Base-by-base conservation (phyloP, 2,329 filamentous ascomycete species). In the Aspergillus versicolor region DNA sequence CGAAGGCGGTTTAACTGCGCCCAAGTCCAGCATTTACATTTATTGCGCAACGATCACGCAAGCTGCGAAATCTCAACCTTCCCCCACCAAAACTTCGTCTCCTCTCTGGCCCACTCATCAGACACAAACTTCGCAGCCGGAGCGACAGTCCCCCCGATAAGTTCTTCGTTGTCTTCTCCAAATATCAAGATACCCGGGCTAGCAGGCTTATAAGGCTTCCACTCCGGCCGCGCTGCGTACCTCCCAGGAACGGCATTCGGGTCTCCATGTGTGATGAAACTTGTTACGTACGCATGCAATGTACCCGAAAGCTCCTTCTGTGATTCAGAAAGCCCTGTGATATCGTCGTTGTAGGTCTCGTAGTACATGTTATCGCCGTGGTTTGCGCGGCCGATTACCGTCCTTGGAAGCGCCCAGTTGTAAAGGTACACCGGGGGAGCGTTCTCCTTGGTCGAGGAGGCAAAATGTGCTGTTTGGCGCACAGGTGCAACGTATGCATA, bases 381-480 rank as follows among this genome's bases (percentile, higher is more conserved):
- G 15, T 75, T 76, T 0, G 81, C 80, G 0, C 81, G 77, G 8
- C 74, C 73, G 12, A 77, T 61, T 1, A 80, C 64, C 0, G 73
- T 77, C 5, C 73, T 73, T 4, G 79, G 74, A 0, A 82, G 65
- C 0, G 82, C 82, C 82, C 82, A 83, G 64, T 82, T 79, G 59
- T 84, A 84, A 3, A 83, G 64, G 46, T 79, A 84, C 0, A 82
- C 75, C 0, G 80, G 75, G 0, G 67, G 65, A 0, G 69, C 61
- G 27, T 30, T 30, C 13, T 72, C 65, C 5, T 65, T 45, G 4
- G 74, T 72, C 4, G 73, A 48, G 4, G 75, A 72, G 5, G 73
- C 75, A 27, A 75, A 72, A 5, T 71, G 61, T 1, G 75, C 78
- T 0, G 79, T 81, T 55, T 81, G 78, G 1, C 77, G 73, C 0